Base-by-base conservation (phyloP, 2,329 filamentous ascomycete species). In the Neopestalotiopsis clavispora region DNA sequence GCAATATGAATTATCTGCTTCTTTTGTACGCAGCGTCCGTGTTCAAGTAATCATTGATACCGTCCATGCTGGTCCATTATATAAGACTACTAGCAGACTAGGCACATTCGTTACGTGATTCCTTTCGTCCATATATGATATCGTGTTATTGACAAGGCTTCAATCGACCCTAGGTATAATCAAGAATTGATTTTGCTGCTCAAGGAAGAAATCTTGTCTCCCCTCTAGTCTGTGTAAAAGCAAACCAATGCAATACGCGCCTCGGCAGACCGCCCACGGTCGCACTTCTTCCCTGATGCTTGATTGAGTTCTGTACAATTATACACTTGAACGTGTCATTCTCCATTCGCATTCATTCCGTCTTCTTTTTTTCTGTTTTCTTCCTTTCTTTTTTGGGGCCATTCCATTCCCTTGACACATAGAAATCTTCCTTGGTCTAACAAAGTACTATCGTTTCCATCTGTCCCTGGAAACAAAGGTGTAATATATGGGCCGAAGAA, bases 91-190 rank as follows among this genome's bases (percentile, higher is more conserved):
- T 38, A 17, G 17, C 45, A 52, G 45, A 52, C n/a, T 52, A n/a
- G 45, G n/a, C n/a, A 52, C 5, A 52, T 20, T 2, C n/a, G 20
- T 52, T 10, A 38, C 6, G 10, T 38, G 34, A 38, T 38, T 10
- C 34, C 34, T 38, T 38, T 38, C 42, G n/a, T 52, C n/a, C 20
- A 3, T 20, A 52, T 17, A 7, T 1, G n/a, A 52, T n/a, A 52
- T 10, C 5, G 9, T 4, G 45, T 59, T 23, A 30, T 32, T 56
- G 6, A 7, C 49, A n/a, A 10, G 9, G 49, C 6, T 23, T 28
- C 23, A 28, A 56, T 56, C 23, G 23, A 28, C 17, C 17, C 49
- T n/a, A 56, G 49, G 49, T 56, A 56, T 79, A 0, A 87, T 23
- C 72, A 52, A 68, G 69, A 4, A 67, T 61, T 20, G 63, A 73